Base-by-base conservation (phyloP, 2,329 filamentous ascomycete species). In the Pseudogymnoascus sp. region DNA sequence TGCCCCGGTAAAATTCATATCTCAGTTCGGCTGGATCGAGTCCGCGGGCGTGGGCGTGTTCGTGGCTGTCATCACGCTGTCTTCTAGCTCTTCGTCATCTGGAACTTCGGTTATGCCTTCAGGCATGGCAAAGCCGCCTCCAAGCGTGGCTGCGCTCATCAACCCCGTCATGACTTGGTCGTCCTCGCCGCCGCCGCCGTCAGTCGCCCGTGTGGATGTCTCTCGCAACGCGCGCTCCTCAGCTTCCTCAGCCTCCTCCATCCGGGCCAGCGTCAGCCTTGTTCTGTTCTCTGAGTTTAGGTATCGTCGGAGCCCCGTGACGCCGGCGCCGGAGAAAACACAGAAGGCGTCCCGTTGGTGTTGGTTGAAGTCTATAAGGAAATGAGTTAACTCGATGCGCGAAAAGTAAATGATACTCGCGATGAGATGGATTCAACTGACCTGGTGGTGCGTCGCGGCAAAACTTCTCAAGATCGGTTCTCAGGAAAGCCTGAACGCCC, bases 271-370 rank as follows among this genome's bases (percentile, higher is more conserved):
- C 4, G 47, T 10, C 5, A 25, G 14, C n/a, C 47, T 56, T 10
- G 25, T 11, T 33, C 25, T 16, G 25, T n/a, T 8, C 25, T 56
- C 47, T 33, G 25, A 2, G 86, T 82, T 95, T 40, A 99, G 81
- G 72, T 92, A 90, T 28, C 87, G 82, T 44, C 93, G 88, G 25
- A 99, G 84, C 42, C 84, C 84, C 44, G 80, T 79, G 1, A 99
- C 93, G 63, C 92, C 92, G 25, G 84, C 82, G 5, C 94, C 93
- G 1, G 92, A 97, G 75, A 99, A 99, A 62, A 99, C 94, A 72
- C 94, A 99, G 73, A 99, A 99, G 6, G 97, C 91, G 61, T 93
- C 88, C 66, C 94, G 86, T 74, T 99, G 94, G 72, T 97, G 92
- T 56, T 93, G 89, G 16, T 92, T 97, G 73, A 99, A 99, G 75